Evolutionary conservation across 2,329 filamentous ascomycete genomes (phyloP).

Genomic region (Fusarium dlaminii): DNA sequence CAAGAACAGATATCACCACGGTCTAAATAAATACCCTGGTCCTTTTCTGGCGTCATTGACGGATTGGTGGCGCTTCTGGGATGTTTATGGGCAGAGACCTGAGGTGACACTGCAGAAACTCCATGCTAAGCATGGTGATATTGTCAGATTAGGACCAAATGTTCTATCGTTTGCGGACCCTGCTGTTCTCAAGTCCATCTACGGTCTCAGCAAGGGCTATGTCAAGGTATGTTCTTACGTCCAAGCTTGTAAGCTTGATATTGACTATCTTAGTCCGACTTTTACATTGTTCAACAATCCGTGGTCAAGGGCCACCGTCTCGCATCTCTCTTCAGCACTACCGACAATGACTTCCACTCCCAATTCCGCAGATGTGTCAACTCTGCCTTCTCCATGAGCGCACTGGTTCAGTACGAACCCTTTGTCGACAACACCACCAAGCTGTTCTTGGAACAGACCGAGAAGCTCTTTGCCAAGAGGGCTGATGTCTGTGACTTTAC

Average conservation of each 20-base stretch:
- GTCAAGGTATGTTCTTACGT: slow-evolving; percentile 65
- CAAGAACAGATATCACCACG: slow-evolving; percentile 55
- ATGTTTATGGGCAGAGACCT: slow-evolving; percentile 71
- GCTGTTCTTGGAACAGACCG: slow-evolving; percentile 73
- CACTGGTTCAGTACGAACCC: slow-evolving; percentile 81
- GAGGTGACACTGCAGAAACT: slow-evolving; percentile 73
- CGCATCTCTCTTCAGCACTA: slow-evolving; percentile 79
- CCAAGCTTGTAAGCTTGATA: slow-evolving; percentile 58
- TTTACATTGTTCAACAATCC: slow-evolving; percentile 82
- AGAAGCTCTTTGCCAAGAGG: slow-evolving; percentile 61
- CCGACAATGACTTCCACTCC: slow-evolving; percentile 78
- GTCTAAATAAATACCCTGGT: slow-evolving; percentile 77
- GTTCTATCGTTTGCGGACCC: slow-evolving; percentile 78
- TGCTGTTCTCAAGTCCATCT: slow-evolving; percentile 77
- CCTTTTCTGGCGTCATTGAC: slow-evolving; percentile 70
- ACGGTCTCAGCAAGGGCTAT: slow-evolving; percentile 84
- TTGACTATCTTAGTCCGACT: slow-evolving; percentile 68
- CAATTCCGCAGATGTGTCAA: slow-evolving; percentile 80
- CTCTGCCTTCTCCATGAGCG: slow-evolving; percentile 79
- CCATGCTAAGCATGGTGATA: slow-evolving; percentile 76
- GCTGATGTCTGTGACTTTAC: slow-evolving; percentile 64
- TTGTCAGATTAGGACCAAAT: slow-evolving; percentile 81
- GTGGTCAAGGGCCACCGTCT: slow-evolving; percentile 74
- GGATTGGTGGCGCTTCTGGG: slow-evolving; percentile 78
- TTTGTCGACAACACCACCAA: slow-evolving; percentile 80